Evolutionary conservation across 164 flowering plant genomes (phyloP), one percentile per base, ranked within the genome.

Genomic region (Amborella trichopoda): DNA sequence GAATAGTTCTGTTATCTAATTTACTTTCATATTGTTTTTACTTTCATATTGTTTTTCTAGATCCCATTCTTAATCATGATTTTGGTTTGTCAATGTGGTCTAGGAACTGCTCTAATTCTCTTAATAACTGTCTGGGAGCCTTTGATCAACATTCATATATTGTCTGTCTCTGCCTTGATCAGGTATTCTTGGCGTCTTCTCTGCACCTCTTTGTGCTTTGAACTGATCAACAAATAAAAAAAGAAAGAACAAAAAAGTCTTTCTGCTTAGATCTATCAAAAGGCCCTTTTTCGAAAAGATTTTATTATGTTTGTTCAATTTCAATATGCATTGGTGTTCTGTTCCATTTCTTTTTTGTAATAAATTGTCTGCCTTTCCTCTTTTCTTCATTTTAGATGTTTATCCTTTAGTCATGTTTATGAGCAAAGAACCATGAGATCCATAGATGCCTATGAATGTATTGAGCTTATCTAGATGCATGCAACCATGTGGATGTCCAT

Each of bases 91-190:
- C 6, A 14, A 33, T 53, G 48, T 54, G 28, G 23, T 6, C 26
- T 53, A 84, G 94, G 99, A 56, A 93, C 91, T 63, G 86, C 84
- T 67, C 74, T 74, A 42, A 82, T 93, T 81, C 69, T 93, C 30
- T 91, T 93, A 55, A 66, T 84, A 36, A 68, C 88, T 63, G 86
- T 75, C 22, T 93, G 99, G 99, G 68, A 70, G 47, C 77, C 77
- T 14, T 49, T 69, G 42, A 59, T 77, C 65, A 52, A 71, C 48
- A 28, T 81, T 57, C 72, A 18, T 37, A n/a, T 37, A 18, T 37
- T 91, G 36, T 70, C 99, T 28, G 64, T 70, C 23, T 52, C 81
- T 26, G 52, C 74, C 45, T 50, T 76, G 18, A 53, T 77, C 24
- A 77, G 95, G 95, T 81, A 60, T 19, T 34, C 23, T 17, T 56